A percentile compares a stretch with the other conserved stretches of the same genome.
Conservation (phyloP, 2,329 filamentous ascomycete species). For the Neospermospora avenae region DNA sequence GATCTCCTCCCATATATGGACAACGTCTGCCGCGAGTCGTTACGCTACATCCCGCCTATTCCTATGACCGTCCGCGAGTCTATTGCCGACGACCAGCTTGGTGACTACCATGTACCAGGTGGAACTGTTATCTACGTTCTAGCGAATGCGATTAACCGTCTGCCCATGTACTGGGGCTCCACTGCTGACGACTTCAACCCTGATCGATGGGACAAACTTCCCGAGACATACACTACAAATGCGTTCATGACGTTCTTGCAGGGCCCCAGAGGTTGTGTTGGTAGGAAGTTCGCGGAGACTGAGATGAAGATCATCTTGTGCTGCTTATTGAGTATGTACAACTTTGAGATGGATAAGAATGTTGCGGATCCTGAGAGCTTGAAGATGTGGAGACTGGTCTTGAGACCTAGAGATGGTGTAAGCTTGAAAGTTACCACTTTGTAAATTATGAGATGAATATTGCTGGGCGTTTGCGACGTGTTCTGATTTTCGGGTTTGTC, state of each 20-base stretch:
- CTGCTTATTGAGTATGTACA: constrained; percentile 36
- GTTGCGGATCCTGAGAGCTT: constrained; percentile 42
- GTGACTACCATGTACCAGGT: constrained; percentile 40
- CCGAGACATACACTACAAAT: constrained; percentile 38
- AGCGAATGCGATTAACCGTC: constrained; percentile 41
- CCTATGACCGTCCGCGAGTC: constrained; percentile 45
- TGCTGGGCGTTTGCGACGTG: background rate
- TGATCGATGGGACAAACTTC: constrained; percentile 41
- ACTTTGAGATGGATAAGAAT: constrained; percentile 37
- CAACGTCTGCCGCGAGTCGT: constrained; percentile 45
- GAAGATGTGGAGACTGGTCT: constrained; percentile 48
- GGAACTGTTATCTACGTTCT: constrained; percentile 44
- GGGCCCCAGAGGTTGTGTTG: constrained; percentile 36
- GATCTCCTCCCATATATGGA: constrained; percentile 44
- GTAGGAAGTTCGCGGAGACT: constrained; percentile 37
- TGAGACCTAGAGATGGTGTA: constrained; percentile 44
- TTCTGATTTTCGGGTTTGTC: background rate
- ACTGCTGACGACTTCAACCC: constrained; percentile 41
- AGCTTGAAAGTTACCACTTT: constrained; percentile 32
- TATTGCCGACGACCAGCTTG: constrained; percentile 39
- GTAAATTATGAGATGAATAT: background rate
- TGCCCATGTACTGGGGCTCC: constrained; percentile 41
- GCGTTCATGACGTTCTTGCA: constrained; percentile 37
- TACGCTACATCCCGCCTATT: constrained; percentile 45
- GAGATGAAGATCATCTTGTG: constrained; percentile 38